These are phyloP conservation scores for Pleurotus tuoliensis DNA, from an alignment of 768 basidiomycete species.

Conservation along the genomic window DNA sequence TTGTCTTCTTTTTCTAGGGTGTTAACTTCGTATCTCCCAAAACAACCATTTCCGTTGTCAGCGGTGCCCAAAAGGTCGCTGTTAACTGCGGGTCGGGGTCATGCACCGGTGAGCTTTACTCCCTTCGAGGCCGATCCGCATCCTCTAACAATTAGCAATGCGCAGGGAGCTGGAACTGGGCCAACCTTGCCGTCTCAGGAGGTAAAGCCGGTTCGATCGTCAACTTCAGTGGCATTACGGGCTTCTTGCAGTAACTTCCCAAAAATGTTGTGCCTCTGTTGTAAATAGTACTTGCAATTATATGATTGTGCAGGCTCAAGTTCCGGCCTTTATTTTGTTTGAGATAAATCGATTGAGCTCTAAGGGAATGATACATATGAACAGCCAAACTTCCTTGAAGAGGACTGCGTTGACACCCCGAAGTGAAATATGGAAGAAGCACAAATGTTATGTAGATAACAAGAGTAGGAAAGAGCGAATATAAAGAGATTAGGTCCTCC, in stretches of 20 bases:
- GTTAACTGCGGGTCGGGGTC: slow-evolving; percentile 53
- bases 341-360: slow-evolving; percentile 30
- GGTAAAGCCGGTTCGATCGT: slow-evolving; percentile 38
- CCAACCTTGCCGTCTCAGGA: slow-evolving; percentile 38
- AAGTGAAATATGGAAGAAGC: slow-evolving; percentile 24
- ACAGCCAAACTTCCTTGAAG: slow-evolving; percentile 29
- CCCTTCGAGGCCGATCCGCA: background rate
- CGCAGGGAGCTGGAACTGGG: slow-evolving; percentile 50
- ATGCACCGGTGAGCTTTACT: slow-evolving; percentile 38
- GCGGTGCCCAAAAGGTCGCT: slow-evolving; percentile 40
- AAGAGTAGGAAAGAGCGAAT: slow-evolving; percentile 14
- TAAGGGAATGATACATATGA: slow-evolving; percentile 36
- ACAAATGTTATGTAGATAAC: slow-evolving; percentile 25
- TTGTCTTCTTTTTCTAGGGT: slow-evolving; percentile 25
- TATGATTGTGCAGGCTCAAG: too few species aligned
- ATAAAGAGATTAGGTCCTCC: slow-evolving; percentile 15
- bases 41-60: slow-evolving; percentile 39
- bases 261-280: too few species aligned
- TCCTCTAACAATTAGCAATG: background rate
- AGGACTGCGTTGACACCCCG: slow-evolving; percentile 28
- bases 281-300: too few species aligned
- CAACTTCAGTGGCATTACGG: slow-evolving; percentile 28
- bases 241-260: slow-evolving; percentile 22
- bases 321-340: background rate
- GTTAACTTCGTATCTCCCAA: slow-evolving; percentile 42